phyloP scores from a whole-genome alignment of 192 early-diverging fungal species.

The Pilaira anomala region DNA sequence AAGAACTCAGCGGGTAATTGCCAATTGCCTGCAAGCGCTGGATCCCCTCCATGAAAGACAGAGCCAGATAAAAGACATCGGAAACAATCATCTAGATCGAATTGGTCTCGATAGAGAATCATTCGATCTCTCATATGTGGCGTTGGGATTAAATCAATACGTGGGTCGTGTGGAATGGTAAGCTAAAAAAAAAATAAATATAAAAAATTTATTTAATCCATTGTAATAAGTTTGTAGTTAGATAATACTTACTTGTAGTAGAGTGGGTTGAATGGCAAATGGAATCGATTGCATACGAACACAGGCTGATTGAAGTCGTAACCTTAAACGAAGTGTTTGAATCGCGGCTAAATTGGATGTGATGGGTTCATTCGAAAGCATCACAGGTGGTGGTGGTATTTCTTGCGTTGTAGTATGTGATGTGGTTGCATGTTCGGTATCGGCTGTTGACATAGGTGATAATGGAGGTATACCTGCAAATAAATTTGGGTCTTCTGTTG shows the following conservation, averaged over 20 bases:
- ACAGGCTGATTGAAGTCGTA: slow-evolving; percentile 23
- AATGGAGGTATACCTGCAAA: background rate
- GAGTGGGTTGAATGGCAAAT: slow-evolving; percentile 22
- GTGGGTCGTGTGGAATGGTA: slow-evolving; percentile 37
- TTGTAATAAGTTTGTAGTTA: background rate
- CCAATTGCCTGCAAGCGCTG: slow-evolving; percentile 30
- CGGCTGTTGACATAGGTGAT: slow-evolving; percentile 1
- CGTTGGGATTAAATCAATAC: slow-evolving; percentile 36
- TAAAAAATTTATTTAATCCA: background rate
- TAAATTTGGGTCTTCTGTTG: no score
- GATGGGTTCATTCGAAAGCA: background rate
- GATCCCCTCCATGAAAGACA: slow-evolving; percentile 36
- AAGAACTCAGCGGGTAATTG: slow-evolving; percentile 31
- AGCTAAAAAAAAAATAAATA: slow-evolving; percentile 22
- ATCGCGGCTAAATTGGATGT: slow-evolving; percentile 24
- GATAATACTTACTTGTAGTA: slow-evolving; percentile 25
- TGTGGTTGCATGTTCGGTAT: no score
- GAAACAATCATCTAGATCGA: slow-evolving; percentile 41
- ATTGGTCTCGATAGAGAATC: slow-evolving; percentile 39
- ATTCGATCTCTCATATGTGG: slow-evolving; percentile 41
- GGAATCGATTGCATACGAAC: slow-evolving; percentile 20
- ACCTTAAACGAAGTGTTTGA: slow-evolving; percentile 27
- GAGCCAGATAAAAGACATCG: slow-evolving; percentile 18
- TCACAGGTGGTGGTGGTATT: background rate
- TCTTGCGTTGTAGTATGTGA: no score